Conservation (phyloP, 1,139 yeast genomes). For the Yarrowia galli region DNA sequence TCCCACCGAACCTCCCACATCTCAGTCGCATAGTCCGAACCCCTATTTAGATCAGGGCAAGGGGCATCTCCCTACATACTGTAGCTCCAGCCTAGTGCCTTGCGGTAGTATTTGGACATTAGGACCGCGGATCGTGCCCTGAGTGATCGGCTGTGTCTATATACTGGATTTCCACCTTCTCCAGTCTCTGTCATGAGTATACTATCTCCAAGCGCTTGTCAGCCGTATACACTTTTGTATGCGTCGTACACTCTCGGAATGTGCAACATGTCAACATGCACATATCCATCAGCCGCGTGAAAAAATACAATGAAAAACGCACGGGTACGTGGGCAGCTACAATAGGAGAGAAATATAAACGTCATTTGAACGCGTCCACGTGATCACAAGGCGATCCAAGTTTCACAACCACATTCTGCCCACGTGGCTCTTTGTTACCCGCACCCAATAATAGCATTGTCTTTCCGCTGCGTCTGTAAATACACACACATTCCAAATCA, state of each 20-base stretch:
- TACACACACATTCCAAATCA: constrained; percentile 23
- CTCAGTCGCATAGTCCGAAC: too few relatives aligned
- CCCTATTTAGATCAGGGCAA: constrained; percentile 16
- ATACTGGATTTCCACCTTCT: not conserved
- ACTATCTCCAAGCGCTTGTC: too few relatives aligned
- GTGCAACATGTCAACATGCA: not conserved
- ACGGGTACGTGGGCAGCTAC: too few relatives aligned
- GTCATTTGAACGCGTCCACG: not conserved
- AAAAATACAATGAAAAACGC: not conserved
- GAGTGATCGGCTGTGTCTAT: not conserved
- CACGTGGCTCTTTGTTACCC: not conserved
- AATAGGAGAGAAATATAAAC: not conserved
- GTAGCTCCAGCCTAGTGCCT: not conserved
- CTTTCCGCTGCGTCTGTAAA: not conserved
- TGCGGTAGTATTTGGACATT: not conserved
- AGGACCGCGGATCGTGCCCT: not conserved
- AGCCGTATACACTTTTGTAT: not conserved
- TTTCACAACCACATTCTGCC: not conserved
- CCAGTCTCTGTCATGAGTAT: not conserved
- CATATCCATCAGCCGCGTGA: constrained; percentile 15
- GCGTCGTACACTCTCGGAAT: not conserved
- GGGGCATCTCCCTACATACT: not conserved
- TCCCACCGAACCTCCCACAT: not conserved
- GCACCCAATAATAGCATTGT: not conserved
- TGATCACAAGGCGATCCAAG: not conserved